These are phyloP conservation scores for Hordeum vulgare DNA, from an alignment of 176 grass and related monocot species.

Conservation along the genomic window MorexV3_pseudomolecules_assembly NC_058523.1:3434987-3435486, in stretches of 20 bases:
- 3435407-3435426: no score
- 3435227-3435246: background rate
- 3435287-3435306: background rate
- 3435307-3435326: background rate
- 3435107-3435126: no score
- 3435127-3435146: no score
- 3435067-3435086: no score
- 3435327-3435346: no score
- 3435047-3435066: no score
- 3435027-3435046: no score
- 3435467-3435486: background rate
- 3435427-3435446: background rate
- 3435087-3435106: no score
- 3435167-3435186: background rate
- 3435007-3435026: no score
- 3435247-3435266: background rate
- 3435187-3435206: background rate
- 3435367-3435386: background rate
- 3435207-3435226: constrained; percentile 14
- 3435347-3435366: no score
- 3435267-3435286: background rate
- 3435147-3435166: background rate
- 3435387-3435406: background rate
- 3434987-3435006: no score
- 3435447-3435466: background rate